phyloP scores from a whole-genome alignment of 2,329 filamentous ascomycete genomes.

The Pseudocercospora ulei region DNA sequence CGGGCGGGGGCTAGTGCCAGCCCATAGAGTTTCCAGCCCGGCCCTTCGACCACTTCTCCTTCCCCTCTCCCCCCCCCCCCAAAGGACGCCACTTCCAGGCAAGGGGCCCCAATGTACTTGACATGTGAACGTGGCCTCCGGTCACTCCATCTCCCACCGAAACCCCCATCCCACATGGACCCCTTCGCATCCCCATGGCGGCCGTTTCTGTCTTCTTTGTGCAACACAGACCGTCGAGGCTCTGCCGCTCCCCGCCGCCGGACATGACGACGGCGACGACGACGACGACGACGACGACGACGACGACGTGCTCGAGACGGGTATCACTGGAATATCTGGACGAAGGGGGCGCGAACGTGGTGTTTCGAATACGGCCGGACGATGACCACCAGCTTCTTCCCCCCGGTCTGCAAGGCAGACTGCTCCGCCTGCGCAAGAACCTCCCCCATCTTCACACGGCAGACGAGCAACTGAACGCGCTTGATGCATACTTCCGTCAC shows the following conservation, averaged over 20 bases:
- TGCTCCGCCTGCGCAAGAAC: conserved; percentile 33
- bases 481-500: conserved; percentile 25
- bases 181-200: no score
- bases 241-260: conserved; percentile 14
- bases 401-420: conserved; percentile 20
- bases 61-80: no score
- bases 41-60: no score
- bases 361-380: conserved; percentile 27
- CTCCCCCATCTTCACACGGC: conserved; percentile 28
- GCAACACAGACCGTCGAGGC: conserved; percentile 14
- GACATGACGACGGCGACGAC: no score
- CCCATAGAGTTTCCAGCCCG: not conserved
- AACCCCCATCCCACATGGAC: no score
- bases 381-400: conserved; percentile 17
- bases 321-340: conserved; percentile 31
- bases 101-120: not conserved
- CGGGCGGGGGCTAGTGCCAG: no score
- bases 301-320: conserved; percentile 1
- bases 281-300: no score
- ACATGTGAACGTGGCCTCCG: conserved; percentile 5
- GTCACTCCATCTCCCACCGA: not conserved
- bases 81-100: no score
- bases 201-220: conserved; percentile 21
- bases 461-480: conserved; percentile 25
- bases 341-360: conserved; percentile 35